Evolutionary conservation across 805 yeast genomes (phyloP), one percentile per base, ranked within the genome.

Genomic region (Alloascoidea africana): DNA sequence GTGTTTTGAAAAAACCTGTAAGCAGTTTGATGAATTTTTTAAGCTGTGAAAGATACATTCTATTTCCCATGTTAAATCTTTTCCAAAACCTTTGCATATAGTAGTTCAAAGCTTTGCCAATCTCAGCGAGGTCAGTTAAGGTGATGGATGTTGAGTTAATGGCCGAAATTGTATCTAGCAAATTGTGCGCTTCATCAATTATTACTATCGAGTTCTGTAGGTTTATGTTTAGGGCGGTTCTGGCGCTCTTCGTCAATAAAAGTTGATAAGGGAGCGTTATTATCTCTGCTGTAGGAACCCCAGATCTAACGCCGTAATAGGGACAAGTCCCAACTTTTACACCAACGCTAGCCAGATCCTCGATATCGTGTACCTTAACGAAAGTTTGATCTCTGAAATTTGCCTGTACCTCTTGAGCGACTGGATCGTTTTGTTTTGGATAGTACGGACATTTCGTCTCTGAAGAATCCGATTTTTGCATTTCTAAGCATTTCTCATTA

Each of bases 131-230:
- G 19, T 80, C 84, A 0, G 45, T 37, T 1, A 62, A 46, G 0
- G 79, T 59, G 0, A 87, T 59, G 3, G 67, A 54, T 2, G 74
- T 65, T 0, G 95, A 83, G 48, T 79, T 68, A 43, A 89, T 59
- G 2, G 79, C 58, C 1, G 77, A 69, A 2, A 87, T 71, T 0
- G 87, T 75, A 46, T 86, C 96, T 18, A 85, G 51, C 33, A 87
- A 58, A 51, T 87, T 87, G 51, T 87, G 97, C 0, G 96, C 96
- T 52, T 87, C 97, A 53, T 87, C 97, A 17, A 87, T 76, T 3
- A 89, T 69, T 0, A 89, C 73, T 2, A 87, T 67, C 1, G 87
- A 65, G 39, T 73, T 68, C 38, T 67, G 65, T 5, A 87, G 48
- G 32, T 75, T 65, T 4, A 87, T 50, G 1, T 71, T 70, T 33